Evolutionary conservation across 2,329 filamentous ascomycete species (phyloP).

Genomic region (Sporothrix phasma): DNA sequence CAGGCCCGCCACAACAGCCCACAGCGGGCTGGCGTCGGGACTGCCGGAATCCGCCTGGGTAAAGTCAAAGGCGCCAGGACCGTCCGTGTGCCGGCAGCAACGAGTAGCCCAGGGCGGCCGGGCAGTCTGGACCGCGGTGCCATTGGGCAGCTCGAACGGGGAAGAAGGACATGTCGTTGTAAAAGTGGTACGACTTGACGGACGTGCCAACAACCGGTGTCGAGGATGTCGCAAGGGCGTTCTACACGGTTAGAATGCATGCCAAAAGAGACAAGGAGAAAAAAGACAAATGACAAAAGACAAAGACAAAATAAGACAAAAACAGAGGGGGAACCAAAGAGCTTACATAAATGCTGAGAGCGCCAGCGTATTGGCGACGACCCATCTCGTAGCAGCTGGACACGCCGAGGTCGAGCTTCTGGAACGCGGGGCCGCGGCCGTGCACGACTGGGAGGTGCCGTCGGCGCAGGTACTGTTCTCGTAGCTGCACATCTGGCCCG

Average conservation of each 20-base stretch:
- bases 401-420: slow-evolving; percentile 57
- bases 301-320: background rate
- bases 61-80: slow-evolving; percentile 86
- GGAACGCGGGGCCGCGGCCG: slow-evolving; percentile 61
- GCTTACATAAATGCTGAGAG: slow-evolving; percentile 35
- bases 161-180: slow-evolving; percentile 70
- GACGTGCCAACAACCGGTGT: slow-evolving; percentile 50
- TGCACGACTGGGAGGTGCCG: slow-evolving; percentile 63
- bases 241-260: slow-evolving; percentile 28
- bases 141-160: slow-evolving; percentile 65
- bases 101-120: slow-evolving; percentile 79
- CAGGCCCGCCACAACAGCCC: slow-evolving; percentile 61
- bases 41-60: slow-evolving; percentile 67
- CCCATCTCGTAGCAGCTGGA: slow-evolving; percentile 70
- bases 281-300: background rate
- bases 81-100: slow-evolving; percentile 90
- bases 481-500: slow-evolving; percentile 59
- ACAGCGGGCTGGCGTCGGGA: slow-evolving; percentile 63
- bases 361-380: slow-evolving; percentile 56
- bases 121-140: slow-evolving; percentile 63
- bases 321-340: background rate
- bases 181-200: slow-evolving; percentile 77
- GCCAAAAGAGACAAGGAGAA: too few relatives aligned
- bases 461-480: slow-evolving; percentile 75
- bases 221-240: slow-evolving; percentile 36